Conservation (phyloP, 768 basidiomycete species). For the Trametes cingulata region DNA sequence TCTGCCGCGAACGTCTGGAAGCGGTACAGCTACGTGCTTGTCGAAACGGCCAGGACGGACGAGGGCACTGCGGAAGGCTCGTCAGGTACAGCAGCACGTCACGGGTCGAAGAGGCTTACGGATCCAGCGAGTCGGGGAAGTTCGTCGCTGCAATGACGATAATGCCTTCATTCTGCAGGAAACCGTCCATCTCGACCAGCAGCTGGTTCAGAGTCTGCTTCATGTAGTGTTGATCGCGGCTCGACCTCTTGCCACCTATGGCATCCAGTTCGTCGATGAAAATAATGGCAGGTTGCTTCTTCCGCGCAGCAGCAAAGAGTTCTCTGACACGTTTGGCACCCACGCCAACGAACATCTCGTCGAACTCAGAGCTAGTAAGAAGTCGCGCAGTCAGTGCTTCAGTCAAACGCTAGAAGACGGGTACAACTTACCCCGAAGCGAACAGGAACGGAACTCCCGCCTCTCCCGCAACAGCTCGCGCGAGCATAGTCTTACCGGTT, state of each 20-base stretch:
- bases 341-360: constrained; percentile 97
- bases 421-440: constrained; percentile 72
- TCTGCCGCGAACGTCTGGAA: constrained; percentile 93
- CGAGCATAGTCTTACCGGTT: constrained; percentile 98
- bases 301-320: constrained; percentile 89
- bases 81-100: neutral
- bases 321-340: constrained; percentile 96
- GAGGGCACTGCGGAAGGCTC: constrained; percentile 61
- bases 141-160: constrained; percentile 98
- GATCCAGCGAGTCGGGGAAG: constrained; percentile 92
- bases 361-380: constrained; percentile 77
- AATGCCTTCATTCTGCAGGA: constrained; percentile 89
- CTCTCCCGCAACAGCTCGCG: constrained; percentile 95
- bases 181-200: constrained; percentile 96
- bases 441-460: constrained; percentile 98
- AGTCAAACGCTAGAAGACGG: neutral
- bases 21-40: constrained; percentile 85
- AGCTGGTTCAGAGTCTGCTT: constrained; percentile 96
- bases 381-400: constrained; percentile 3
- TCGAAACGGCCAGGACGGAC: constrained; percentile 97
- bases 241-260: constrained; percentile 85
- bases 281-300: constrained; percentile 95
- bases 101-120: constrained; percentile 47
- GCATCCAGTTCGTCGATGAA: constrained; percentile 98
- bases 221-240: constrained; percentile 84